Percentiles rank a stretch among this genome's conserved stretches.
Evolutionary conservation across 169 alveolate genomes (phyloP).

Genomic region (Amoebophrya sp.): DNA sequence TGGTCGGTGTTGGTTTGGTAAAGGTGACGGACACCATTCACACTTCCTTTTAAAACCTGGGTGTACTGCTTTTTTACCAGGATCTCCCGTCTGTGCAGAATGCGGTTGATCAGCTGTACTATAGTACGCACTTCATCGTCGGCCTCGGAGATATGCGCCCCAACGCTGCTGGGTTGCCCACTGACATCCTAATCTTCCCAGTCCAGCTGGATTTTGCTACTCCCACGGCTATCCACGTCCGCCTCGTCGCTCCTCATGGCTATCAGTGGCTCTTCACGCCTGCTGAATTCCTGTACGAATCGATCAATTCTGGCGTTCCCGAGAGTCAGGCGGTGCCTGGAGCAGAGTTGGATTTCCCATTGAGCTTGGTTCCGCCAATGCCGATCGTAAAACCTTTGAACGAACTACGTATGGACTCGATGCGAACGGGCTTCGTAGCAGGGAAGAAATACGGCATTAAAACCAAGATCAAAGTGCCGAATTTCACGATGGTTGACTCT

Average conservation of each 20-base stretch:
- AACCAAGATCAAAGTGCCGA: neutral
- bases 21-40: too few relatives aligned
- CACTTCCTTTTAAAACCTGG: too few relatives aligned
- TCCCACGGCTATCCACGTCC: neutral
- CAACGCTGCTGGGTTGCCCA: neutral
- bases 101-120: neutral
- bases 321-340: neutral
- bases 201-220: neutral
- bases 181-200: neutral
- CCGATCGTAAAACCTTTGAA: neutral
- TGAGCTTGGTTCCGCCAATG: neutral
- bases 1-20: too few relatives aligned
- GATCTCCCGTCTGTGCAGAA: neutral
- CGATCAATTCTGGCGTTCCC: neutral
- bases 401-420: neutral
- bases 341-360: neutral
- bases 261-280: neutral
- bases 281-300: neutral
- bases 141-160: neutral
- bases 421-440: neutral
- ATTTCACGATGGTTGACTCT: neutral
- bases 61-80: too few relatives aligned
- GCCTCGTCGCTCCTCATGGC: neutral
- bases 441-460: neutral
- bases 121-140: neutral